phyloP scores from a whole-genome alignment of 768 basidiomycete genomes.

The Lactifluus pinguis region DNA sequence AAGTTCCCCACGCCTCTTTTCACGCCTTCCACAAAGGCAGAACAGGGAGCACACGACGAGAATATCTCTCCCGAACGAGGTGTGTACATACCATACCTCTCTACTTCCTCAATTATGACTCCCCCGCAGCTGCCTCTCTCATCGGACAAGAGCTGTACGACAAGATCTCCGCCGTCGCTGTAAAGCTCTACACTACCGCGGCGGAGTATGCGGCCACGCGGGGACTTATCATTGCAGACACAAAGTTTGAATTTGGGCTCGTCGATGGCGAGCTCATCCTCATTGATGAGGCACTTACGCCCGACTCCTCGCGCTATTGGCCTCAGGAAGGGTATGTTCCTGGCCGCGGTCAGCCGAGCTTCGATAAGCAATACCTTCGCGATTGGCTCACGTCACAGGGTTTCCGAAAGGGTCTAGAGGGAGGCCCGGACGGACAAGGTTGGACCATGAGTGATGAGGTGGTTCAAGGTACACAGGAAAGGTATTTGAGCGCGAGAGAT shows the following conservation, averaged over 20 bases:
- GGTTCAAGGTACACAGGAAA: constrained; percentile 62
- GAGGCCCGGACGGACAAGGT: constrained; percentile 59
- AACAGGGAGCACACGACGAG: constrained; percentile 89
- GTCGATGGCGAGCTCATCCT: constrained; percentile 60
- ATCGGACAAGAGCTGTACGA: constrained; percentile 59
- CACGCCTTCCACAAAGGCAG: constrained; percentile 96
- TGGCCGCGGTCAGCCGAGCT: constrained; percentile 77
- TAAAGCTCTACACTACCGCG: constrained; percentile 66
- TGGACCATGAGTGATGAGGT: constrained; percentile 74
- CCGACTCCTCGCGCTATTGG: constrained; percentile 98
- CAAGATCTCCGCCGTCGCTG: constrained; percentile 47
- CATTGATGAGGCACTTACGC: constrained; percentile 94
- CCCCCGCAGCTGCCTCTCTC: constrained; percentile 45
- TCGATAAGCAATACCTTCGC: constrained; percentile 94
- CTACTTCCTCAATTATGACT: neutral
- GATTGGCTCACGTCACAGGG: constrained; percentile 77
- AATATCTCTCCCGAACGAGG: constrained; percentile 97
- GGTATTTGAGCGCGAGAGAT: constrained; percentile 73
- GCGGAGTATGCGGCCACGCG: constrained; percentile 60
- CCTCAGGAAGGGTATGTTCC: constrained; percentile 62
- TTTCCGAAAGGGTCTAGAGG: constrained; percentile 72
- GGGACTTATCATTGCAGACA: constrained; percentile 93
- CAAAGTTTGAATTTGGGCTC: constrained; percentile 97
- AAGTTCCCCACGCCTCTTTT: constrained; percentile 78
- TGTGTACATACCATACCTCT: constrained; percentile 26